A percentile compares a stretch with the other conserved stretches of the same genome.
phyloP scores from a whole-genome alignment of 768 basidiomycete genomes.

The Hygrocybe punicea region DNA sequence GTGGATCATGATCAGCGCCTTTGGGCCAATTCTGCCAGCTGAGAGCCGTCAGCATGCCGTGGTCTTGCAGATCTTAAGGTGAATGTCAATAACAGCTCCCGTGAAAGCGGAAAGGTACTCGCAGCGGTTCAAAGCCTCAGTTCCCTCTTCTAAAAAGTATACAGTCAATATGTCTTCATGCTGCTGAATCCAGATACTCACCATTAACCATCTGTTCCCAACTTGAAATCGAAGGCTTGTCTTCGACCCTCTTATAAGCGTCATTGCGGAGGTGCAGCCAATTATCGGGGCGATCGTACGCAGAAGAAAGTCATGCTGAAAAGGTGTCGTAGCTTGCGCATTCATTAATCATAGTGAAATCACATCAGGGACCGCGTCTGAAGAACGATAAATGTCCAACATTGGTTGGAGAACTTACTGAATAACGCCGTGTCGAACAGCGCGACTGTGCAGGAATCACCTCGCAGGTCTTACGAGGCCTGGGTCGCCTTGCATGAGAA shows the following conservation, averaged over 20 bases:
- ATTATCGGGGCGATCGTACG: neutral
- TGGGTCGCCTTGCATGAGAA: neutral
- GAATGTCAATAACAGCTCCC: constrained; percentile 3
- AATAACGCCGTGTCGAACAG: neutral
- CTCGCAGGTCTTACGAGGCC: neutral
- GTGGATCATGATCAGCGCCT: constrained; percentile 45
- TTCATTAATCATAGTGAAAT: neutral
- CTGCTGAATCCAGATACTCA: constrained; percentile 6
- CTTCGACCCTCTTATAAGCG: neutral
- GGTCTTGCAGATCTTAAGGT: constrained; percentile 52
- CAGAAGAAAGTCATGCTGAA: neutral
- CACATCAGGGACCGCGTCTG: neutral
- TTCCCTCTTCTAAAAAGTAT: constrained; percentile 21
- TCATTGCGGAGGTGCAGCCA: neutral
- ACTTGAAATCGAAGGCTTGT: neutral
- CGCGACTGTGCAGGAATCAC: neutral
- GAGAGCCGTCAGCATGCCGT: constrained; percentile 40
- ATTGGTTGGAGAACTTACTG: neutral
- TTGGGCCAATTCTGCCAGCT: constrained; percentile 51
- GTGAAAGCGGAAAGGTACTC: constrained; percentile 12
- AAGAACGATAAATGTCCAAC: neutral
- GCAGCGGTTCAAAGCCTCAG: constrained; percentile 41
- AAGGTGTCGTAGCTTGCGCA: neutral
- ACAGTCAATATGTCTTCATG: neutral
- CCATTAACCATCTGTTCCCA: constrained; percentile 19